Evolutionary conservation across 139 green algal species (phyloP), one percentile per base, ranked within the genome.

Genomic region (Eudorina sp.): DNA sequence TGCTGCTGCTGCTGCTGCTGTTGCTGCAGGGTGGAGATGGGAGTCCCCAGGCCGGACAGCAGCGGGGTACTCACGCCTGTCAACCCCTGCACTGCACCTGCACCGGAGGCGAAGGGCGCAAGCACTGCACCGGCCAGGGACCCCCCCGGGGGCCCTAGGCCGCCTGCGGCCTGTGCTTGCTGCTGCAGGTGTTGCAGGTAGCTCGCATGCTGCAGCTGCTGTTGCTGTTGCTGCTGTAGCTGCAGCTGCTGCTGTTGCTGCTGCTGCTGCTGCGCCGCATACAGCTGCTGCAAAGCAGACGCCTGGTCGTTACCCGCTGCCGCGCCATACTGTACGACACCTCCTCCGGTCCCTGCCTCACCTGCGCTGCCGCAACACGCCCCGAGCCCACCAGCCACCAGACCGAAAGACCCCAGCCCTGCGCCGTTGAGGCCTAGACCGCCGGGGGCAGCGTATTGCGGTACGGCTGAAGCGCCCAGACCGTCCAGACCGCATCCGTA

Each of bases 191-290:
- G 72, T 31, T 79, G 70, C 14, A 34, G 68, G 7, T 76, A 40
- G 27, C 36, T 8, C 3, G 34, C 34, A 9, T 80, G 73, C 46
- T 82, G 73, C 29, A 45, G 73, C 27, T 64, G 43, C 27, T 64
- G 73, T 46, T 45, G 73, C 70, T 40, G 43, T 9, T 58, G 41
- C 41, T 58, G 70, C 70, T 38, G 16, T 34, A 72, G 76, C 48
- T 72, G 78, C 27, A n/a, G 16, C 4, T 55, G 77, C 0, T 60
- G 40, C 5, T 60, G 36, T 8, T 45, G 27, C 53, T 74, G 53
- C 40, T 85, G 78, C 78, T 74, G 58, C 55, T 85, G 79, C 58
- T 85, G 79, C 13, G 38, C 40, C 5, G 53, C 77, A 19, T 84
- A 84, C 53, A 84, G 53, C 53, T 84, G 77, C 36, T 72, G 77